Base-by-base conservation (phyloP, 768 basidiomycete genomes). In the Leccinellum albellum region DNA sequence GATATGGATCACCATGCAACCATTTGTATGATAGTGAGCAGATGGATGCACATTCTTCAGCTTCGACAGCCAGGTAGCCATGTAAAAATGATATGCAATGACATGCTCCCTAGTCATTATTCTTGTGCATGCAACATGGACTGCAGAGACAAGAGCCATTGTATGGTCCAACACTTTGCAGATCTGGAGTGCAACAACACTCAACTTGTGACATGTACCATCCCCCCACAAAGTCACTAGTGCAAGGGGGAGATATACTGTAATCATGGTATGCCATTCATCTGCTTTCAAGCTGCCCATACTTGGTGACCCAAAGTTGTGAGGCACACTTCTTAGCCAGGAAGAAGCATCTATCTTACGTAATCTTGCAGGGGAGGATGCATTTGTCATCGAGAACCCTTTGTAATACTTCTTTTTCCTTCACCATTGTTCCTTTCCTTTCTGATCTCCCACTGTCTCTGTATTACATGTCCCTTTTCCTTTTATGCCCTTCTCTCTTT, bases 241-340 rank as follows among this genome's bases (percentile, higher is more conserved):
- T 6, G 50, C 50, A 10, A 50, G 14, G 3, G 32, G 50, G 21
- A 50, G 10, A 24, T 33, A 57, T 1, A 57, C 26, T 1, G 28
- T 57, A 4, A n/a, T 32, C 13, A 57, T 24, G 0, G 29, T 53
- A 1, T 13, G 10, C 56, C 56, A 57, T 53, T 57, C 29, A 12
- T 57, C 56, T 24, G 51, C 56, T 15, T 57, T 57, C 50, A 53
- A 17, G 2, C 10, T 48, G 1, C 51, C 56, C 1, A 47, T 28
- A 0, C 24, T 2, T 1, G 31, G 17, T 13, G n/a, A 14, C 13
- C 45, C 51, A 31, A 52, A 57, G 26, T 57, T 48, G 1, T 6
- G 6, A 3, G 46, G 51, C 8, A 57, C 51, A 12, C 15, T 9
- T 12, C 56, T 32, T 17, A 48, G 29, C 46, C 50, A 56, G 3